Evolutionary conservation across 495 filamentous ascomycete species (phyloP).

Genomic region (Neurospora sp.): DNA sequence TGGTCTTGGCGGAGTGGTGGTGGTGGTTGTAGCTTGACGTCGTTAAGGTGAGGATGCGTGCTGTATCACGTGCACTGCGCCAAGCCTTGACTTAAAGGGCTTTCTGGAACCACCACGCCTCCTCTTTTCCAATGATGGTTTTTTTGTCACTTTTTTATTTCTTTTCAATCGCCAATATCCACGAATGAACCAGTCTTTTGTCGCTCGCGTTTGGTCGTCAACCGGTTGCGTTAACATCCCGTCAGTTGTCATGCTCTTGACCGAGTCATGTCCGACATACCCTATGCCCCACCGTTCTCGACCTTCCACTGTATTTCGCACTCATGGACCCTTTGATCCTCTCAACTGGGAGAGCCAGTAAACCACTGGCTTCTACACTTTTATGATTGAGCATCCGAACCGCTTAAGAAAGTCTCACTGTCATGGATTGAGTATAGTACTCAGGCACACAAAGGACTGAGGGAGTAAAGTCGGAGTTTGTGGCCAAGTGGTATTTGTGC

Average conservation of each 20-base stretch:
- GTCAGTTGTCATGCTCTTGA: not conserved
- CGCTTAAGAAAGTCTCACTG: not conserved
- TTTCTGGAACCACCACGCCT: not conserved
- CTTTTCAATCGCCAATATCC: not conserved
- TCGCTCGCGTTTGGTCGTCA: not conserved
- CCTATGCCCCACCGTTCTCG: not conserved
- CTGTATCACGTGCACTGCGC: not conserved
- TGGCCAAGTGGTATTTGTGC: not conserved
- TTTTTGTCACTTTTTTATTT: not conserved
- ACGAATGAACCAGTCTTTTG: not conserved
- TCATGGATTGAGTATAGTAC: not conserved
- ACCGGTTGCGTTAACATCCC: not conserved
- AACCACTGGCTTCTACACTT: not conserved
- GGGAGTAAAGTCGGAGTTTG: not conserved
- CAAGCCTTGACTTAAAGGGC: not conserved
- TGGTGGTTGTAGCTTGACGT: not conserved
- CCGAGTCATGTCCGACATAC: not conserved
- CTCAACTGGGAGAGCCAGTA: not conserved
- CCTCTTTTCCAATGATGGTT: not conserved
- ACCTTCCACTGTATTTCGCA: not conserved
- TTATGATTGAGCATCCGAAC: not conserved
- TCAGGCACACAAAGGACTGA: not conserved
- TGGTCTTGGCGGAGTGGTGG: not conserved
- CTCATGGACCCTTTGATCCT: not conserved
- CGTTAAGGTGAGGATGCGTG: not conserved